Base-by-base conservation (phyloP, 2,329 filamentous ascomycete genomes). In the Sclerotinia glacialis region DNA sequence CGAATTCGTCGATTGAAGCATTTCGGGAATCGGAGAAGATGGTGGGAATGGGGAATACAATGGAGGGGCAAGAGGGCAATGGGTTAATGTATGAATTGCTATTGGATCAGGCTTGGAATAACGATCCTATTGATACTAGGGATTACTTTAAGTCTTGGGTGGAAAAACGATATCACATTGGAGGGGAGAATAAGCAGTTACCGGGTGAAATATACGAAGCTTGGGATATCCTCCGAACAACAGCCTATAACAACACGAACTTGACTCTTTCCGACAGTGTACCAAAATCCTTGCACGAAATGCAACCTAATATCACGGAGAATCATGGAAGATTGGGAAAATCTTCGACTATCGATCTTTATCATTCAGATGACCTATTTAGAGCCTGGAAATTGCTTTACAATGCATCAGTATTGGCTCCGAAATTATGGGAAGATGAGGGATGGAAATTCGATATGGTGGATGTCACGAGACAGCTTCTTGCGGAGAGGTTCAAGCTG, bases 1-100 rank as follows among this genome's bases (percentile, higher is more conserved):
- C 82, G 0, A 73, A 78, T 49, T 80, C 81, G 67, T 77, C 81
- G 0, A 78, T 82, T n/a, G 74, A 78, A 49, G 82, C 82, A 0
- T 74, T 82, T 0, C 69, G 73, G 0, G 76, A 78, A 34, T 80
- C 80, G 0, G 74, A 72, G 5, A 79, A 78, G 1, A 73, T 84
- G 47, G 77, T 83, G 0, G 82, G 82, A 1, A 80, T 82, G 62
- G 82, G 82, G 1, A 73, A 82, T 5, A 81, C 80, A 0, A 79
- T 80, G 69, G 82, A 84, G 66, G 81, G 78, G 11, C 81, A 83
- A 69, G 82, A 83, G 69, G 82, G 82, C 23, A 84, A 84, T 67
- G 82, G 84, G 64, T 79, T 85, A 67, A 77, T 84, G 66, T 84
- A 84, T 70, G 79, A 81, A 64, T 72, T 84, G 1, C 76, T 84